Evolutionary conservation across 306 rosid species (phyloP), one percentile per base, ranked within the genome.

Genomic region (Abrus pulchellus): DNA sequence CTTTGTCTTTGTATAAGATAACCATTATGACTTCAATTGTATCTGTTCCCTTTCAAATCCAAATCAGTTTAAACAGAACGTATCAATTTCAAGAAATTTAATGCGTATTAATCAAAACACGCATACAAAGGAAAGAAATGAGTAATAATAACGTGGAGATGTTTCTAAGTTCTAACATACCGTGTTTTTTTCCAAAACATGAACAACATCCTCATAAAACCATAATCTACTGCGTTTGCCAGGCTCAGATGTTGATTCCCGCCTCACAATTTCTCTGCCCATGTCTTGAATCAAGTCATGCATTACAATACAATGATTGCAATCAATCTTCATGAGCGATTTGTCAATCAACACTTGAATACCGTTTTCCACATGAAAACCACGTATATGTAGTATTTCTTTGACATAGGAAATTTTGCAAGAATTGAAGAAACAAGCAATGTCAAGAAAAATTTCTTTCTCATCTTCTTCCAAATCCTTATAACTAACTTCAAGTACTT

Each of bases 201-300:
- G 36, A 59, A 41, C 7, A 47, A 57, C 32, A 5, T 75, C 69
- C 9, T 59, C n/a, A 30, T 75, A 36, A 29, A 11, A 8, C 79
- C 79, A 75, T 8, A 59, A 9, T 12, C 79, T 74, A 74, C 32
- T 40, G 0, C 59, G 32, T 70, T n/a, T 12, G 1, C 69, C n/a
- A 6, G 79, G 69, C 32, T 74, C 32, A 4, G 0, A 6, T 0
- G 34, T 9, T 72, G 76, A 52, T n/a, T 72, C 63, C 5, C 32
- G 36, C 9, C 48, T 34, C 7, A 72, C 76, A 52, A 52, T 72
- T 72, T 52, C 48, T 20, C 77, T 72, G 4, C 77, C 77, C 77
- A 72, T 72, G 13, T 72, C 77, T 6, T 53, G 65, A 13, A 72
- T 36, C 7, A 72, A 36, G 8, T 20, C 72, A 66, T 66, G 72